Conservation (phyloP, 2,329 filamentous ascomycete genomes). For the Ophiostoma australiae region DNA sequence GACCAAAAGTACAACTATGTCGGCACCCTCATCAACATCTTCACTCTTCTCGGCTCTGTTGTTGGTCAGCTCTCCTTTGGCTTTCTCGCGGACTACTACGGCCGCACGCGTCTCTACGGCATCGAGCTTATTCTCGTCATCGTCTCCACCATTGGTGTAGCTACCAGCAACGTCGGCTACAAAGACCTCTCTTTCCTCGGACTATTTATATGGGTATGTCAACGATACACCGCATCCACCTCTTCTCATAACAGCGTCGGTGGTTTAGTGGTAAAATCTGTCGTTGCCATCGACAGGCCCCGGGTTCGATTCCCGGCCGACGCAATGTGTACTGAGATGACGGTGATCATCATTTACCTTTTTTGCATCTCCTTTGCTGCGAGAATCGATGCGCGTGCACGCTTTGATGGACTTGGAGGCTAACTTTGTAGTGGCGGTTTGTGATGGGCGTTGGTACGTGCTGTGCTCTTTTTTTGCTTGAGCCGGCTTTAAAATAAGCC, state of each 20-base stretch:
- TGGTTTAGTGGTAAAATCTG: constrained; percentile 15
- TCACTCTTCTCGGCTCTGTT: constrained; percentile 50
- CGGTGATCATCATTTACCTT: neutral
- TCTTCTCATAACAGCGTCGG: neutral
- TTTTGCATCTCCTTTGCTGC: neutral
- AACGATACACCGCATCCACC: neutral
- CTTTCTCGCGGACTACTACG: constrained; percentile 50
- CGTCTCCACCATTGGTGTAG: constrained; percentile 52
- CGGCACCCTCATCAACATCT: constrained; percentile 48
- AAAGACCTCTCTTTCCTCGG: constrained; percentile 47
- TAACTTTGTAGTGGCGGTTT: constrained; percentile 43
- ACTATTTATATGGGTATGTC: constrained; percentile 45
- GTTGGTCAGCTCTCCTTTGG: constrained; percentile 50
- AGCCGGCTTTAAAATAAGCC: neutral
- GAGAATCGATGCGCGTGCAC: neutral
- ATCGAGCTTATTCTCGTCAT: constrained; percentile 53
- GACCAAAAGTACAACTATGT: constrained; percentile 40
- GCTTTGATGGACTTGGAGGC: neutral
- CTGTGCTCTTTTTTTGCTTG: constrained; percentile 7
- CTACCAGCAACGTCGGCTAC: constrained; percentile 49
- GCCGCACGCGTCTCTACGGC: constrained; percentile 53
- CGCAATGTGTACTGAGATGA: neutral
- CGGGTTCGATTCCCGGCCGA: constrained; percentile 12
- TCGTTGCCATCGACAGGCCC: constrained; percentile 18
- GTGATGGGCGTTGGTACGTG: constrained; percentile 48